Conservation (phyloP, 495 filamentous ascomycete genomes). For the Tuber brumale region DNA sequence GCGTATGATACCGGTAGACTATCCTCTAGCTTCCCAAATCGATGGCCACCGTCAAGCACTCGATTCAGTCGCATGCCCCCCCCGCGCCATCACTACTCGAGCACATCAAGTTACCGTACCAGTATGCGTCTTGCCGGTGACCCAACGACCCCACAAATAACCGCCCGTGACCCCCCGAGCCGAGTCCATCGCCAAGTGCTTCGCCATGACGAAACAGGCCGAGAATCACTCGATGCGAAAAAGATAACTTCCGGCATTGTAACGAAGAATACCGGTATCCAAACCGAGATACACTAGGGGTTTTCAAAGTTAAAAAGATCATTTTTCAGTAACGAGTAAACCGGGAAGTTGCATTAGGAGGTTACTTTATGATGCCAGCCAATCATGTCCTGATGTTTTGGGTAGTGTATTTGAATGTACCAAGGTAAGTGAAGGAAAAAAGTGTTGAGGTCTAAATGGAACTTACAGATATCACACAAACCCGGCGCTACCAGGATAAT, state of each 20-base stretch:
- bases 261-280: neutral
- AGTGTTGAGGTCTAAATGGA: too few relatives aligned
- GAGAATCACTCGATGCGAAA: neutral
- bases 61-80: neutral
- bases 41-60: neutral
- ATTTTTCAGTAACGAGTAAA: too few relatives aligned
- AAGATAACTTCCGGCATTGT: neutral
- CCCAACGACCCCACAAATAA: neutral
- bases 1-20: neutral
- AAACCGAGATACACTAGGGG: neutral
- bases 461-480: too few relatives aligned
- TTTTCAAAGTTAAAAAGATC: too few relatives aligned
- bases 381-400: too few relatives aligned
- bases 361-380: too few relatives aligned
- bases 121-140: neutral
- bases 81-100: neutral
- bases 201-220: neutral
- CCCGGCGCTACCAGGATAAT: too few relatives aligned
- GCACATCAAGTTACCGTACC: neutral
- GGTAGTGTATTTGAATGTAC: too few relatives aligned
- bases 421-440: too few relatives aligned
- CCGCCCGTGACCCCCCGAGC: neutral
- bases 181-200: neutral
- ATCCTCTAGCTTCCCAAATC: neutral
- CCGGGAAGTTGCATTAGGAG: too few relatives aligned